phyloP scores from a whole-genome alignment of 148 eudicot genomes.

The Persicaria tinctoria region DNA sequence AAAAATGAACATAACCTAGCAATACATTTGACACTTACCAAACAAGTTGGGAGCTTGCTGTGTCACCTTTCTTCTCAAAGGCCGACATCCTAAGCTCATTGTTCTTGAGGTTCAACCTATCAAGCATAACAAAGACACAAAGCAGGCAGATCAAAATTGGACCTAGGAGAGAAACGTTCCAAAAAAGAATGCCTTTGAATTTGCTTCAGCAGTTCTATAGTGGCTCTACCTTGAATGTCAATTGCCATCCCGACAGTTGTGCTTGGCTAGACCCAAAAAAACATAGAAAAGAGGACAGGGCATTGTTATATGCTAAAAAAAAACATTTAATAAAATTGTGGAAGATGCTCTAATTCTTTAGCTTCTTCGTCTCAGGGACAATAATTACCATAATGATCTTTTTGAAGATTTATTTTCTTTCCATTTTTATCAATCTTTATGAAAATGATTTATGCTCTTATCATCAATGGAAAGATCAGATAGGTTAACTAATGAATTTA shows the following conservation, averaged over 20 bases:
- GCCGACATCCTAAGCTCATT: no score
- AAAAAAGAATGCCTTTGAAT: conserved; percentile 43
- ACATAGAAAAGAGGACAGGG: conserved; percentile 3
- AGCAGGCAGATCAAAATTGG: not conserved
- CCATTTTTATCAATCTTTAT: not conserved
- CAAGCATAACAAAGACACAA: not conserved
- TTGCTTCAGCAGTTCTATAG: conserved; percentile 31
- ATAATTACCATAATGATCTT: not conserved
- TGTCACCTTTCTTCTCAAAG: not conserved
- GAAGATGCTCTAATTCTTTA: not conserved
- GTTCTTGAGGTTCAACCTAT: not conserved
- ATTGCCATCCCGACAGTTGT: conserved; percentile 37
- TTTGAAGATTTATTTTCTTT: not conserved
- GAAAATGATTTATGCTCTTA: not conserved
- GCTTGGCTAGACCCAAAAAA: conserved; percentile 32
- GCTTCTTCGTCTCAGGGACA: not conserved
- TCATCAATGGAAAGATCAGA: conserved; percentile 1
- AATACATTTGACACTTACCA: conserved; percentile 29
- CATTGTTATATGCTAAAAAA: not conserved
- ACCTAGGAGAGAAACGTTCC: not conserved
- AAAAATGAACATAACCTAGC: conserved; percentile 30
- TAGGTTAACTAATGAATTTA: not conserved
- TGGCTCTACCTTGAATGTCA: conserved; percentile 46
- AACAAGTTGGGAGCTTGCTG: conserved; percentile 16
- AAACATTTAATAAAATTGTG: no score